Evolutionary conservation across 2,329 filamentous ascomycete genomes (phyloP), one percentile per base, ranked within the genome.

Genomic region (Aspergillus phoenicis): DNA sequence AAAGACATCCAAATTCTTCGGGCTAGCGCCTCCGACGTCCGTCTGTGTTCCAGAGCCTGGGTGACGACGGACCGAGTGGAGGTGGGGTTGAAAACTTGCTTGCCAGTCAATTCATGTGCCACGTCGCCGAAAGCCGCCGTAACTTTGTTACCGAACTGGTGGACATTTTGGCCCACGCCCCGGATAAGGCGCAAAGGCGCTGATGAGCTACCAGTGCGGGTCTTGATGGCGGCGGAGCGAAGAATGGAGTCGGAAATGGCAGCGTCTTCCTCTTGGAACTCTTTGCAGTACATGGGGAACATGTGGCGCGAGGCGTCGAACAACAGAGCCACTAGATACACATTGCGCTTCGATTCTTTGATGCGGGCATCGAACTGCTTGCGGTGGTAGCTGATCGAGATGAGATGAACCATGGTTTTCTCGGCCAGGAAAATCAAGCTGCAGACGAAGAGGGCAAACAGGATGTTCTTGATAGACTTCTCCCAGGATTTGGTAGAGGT

Each of bases 1-100:
- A 97, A 96, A 0, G 93, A 97, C 91, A 97, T 96, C 95, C 95
- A 98, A 64, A 98, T 89, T 71, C 95, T 90, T 67, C 87, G 89
- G n/a, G 91, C 93, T 60, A 98, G 81, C n/a, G 95, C 95, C 75
- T 98, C 93, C 0, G 93, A 91, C 6, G 92, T 91, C 62, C 85
- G 84, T 47, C 86, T 87, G 79, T 92, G 94, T 77, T 97, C 93
- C 33, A 98, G 83, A 8, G 94, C 95, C 73, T 96, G 88, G 11
- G 96, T 83, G 5, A 98, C 92, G 52, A 98, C 87, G 0, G 92
- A 95, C 74, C 97, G 93, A 1, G 93, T 89, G 5, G 93, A 91
- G 70, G 91, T 94, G 13, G 92, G 89, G 76, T 97, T 97, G 80
- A 98, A 96, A 22, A 97, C 90, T 71, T 97, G 88, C 80, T 96